Conservation (phyloP, 1,284 basidiomycete genomes). For the Puccinia triticina region DNA sequence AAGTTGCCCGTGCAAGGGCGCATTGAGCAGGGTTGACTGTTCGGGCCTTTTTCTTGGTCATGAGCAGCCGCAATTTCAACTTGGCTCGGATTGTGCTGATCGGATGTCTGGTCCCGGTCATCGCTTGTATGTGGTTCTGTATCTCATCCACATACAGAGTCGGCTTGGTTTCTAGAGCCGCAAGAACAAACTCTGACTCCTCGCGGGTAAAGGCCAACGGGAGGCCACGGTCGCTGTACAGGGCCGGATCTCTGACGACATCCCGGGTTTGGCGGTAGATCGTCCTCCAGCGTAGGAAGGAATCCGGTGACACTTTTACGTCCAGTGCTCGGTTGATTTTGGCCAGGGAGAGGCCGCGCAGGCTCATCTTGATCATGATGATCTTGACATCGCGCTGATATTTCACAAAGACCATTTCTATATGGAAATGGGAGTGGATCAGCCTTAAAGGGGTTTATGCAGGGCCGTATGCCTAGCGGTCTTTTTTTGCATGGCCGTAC, state of each 20-base stretch:
- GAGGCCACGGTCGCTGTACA: background rate
- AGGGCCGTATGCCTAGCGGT: too few species aligned
- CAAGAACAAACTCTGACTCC: background rate
- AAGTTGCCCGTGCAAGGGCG: background rate
- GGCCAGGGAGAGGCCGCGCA: too few species aligned
- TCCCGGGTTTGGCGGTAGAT: background rate
- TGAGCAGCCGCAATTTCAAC: background rate
- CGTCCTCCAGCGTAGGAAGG: too few species aligned
- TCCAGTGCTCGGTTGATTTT: too few species aligned
- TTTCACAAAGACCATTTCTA: too few species aligned
- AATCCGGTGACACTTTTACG: too few species aligned
- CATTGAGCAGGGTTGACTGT: background rate
- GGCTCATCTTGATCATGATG: too few species aligned
- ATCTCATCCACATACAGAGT: background rate
- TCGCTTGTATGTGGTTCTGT: background rate
- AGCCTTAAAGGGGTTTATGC: too few species aligned
- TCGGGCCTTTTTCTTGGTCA: background rate
- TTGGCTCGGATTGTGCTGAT: background rate
- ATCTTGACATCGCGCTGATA: too few species aligned
- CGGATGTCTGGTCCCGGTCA: too few species aligned
- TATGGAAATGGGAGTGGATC: too few species aligned
- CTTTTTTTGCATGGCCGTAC: too few species aligned
- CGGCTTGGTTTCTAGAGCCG: background rate
- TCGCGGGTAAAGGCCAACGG: background rate
- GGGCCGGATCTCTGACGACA: background rate